Percentiles rank a stretch among this genome's conserved stretches.
Evolutionary conservation across 2,329 filamentous ascomycete species (phyloP).

Genomic region (Emergomyces orientalis): DNA sequence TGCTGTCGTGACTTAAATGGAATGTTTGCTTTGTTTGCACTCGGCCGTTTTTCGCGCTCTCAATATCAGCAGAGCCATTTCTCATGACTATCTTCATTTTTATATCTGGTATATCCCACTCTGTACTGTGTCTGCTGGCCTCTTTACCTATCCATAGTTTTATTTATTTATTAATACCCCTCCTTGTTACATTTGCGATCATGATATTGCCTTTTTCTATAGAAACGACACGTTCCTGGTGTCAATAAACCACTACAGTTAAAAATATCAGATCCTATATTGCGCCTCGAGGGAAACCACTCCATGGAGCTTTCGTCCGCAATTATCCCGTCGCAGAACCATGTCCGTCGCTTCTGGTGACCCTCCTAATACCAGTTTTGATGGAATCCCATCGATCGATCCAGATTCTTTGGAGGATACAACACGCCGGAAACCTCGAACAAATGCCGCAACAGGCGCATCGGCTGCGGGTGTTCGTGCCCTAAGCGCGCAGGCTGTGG

Average conservation of each 20-base stretch:
- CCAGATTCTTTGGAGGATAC: slow-evolving; percentile 18
- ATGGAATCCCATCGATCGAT: slow-evolving; percentile 12
- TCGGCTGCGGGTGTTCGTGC: slow-evolving; percentile 78
- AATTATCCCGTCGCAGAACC: not conserved
- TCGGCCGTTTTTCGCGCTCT: slow-evolving; percentile 1
- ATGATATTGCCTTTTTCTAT: not conserved
- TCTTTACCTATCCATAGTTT: not conserved
- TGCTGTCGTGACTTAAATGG: slow-evolving; percentile 1
- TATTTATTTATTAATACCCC: not conserved
- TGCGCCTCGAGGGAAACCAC: too few species aligned
- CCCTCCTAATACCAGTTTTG: slow-evolving; percentile 13
- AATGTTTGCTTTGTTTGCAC: slow-evolving; percentile 19
- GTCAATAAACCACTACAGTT: not conserved
- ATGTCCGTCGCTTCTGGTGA: slow-evolving; percentile 5
- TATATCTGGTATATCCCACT: not conserved
- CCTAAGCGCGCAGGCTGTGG: slow-evolving; percentile 69
- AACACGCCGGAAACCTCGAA: slow-evolving; percentile 40
- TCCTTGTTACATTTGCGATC: not conserved
- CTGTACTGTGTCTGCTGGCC: not conserved
- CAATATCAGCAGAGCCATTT: not conserved
- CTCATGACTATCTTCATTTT: not conserved
- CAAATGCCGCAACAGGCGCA: slow-evolving; percentile 60
- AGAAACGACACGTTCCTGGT: not conserved
- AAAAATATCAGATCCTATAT: not conserved
- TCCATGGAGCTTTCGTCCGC: not conserved